A percentile compares a stretch with the other conserved stretches of the same genome.
Conservation (phyloP, 257 asterid species). For the Solanum acaule region DNA sequence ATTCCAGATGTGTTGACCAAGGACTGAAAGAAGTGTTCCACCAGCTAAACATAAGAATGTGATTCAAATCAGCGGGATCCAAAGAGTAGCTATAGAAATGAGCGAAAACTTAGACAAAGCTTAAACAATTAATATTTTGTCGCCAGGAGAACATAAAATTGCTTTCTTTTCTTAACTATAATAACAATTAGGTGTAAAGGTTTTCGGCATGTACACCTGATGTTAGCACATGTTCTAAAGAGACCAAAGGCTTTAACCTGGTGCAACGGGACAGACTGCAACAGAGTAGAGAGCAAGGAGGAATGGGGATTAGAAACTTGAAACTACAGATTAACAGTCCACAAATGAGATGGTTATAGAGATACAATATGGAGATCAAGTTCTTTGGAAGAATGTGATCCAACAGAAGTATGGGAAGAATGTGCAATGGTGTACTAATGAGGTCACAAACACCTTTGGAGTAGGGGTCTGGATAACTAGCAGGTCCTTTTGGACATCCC, state of each 20-base stretch:
- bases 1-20: constrained; percentile 95
- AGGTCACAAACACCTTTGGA: background rate
- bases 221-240: background rate
- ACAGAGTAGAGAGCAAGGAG: background rate
- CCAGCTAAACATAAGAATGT: constrained; percentile 38
- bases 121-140: background rate
- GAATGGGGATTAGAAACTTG: background rate
- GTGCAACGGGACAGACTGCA: background rate
- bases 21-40: constrained; percentile 98
- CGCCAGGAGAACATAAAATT: background rate
- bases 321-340: background rate
- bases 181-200: background rate
- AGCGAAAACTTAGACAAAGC: background rate
- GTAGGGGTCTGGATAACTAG: background rate
- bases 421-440: background rate
- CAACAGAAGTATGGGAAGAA: background rate
- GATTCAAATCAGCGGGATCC: background rate
- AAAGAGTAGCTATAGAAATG: background rate
- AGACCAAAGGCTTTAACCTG: background rate
- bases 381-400: background rate
- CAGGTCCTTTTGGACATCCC: background rate
- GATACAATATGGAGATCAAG: background rate
- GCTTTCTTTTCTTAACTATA: background rate
- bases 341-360: background rate
- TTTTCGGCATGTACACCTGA: background rate